Conservation (phyloP, 2,329 filamentous ascomycete species). For the Colletotrichum magnum region DNA sequence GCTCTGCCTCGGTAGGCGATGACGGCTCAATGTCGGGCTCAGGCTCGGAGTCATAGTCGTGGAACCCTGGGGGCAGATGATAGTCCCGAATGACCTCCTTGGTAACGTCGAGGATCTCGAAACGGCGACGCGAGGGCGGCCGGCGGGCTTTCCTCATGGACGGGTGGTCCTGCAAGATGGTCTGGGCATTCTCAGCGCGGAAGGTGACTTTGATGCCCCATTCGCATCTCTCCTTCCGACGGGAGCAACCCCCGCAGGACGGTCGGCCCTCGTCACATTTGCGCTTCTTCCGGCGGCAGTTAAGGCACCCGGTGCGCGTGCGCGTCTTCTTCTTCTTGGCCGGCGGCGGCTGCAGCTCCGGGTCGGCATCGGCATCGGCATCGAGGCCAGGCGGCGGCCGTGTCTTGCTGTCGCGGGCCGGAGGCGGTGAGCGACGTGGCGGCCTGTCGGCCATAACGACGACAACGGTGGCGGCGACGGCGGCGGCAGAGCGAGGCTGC, state of each 20-base stretch:
- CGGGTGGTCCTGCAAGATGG: conserved; percentile 50
- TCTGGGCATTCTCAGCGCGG: conserved; percentile 53
- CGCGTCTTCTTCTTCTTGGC: conserved; percentile 48
- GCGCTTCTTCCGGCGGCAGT: conserved; percentile 56
- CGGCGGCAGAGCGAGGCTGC: neutral
- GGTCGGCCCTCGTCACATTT: conserved; percentile 55
- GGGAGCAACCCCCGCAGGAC: conserved; percentile 51
- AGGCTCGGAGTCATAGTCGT: conserved; percentile 33
- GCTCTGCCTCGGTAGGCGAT: neutral
- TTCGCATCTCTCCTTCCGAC: conserved; percentile 50
- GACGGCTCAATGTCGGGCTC: conserved; percentile 14
- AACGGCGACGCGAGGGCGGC: conserved; percentile 45
- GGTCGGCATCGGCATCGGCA: conserved; percentile 1
- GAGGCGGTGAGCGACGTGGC: neutral
- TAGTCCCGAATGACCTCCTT: conserved; percentile 55
- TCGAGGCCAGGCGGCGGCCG: neutral
- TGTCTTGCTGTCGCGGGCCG: conserved; percentile 3
- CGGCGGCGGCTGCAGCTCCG: conserved; percentile 22
- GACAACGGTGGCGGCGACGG: neutral
- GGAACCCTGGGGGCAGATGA: conserved; percentile 43
- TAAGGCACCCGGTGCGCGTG: conserved; percentile 54
- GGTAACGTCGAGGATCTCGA: conserved; percentile 55
- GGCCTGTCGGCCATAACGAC: conserved; percentile 12
- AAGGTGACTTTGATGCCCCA: conserved; percentile 57
- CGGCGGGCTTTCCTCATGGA: conserved; percentile 50